Evolutionary conservation across 148 eudicot species (phyloP).

Genomic region (Salicornia ramosissima): DNA sequence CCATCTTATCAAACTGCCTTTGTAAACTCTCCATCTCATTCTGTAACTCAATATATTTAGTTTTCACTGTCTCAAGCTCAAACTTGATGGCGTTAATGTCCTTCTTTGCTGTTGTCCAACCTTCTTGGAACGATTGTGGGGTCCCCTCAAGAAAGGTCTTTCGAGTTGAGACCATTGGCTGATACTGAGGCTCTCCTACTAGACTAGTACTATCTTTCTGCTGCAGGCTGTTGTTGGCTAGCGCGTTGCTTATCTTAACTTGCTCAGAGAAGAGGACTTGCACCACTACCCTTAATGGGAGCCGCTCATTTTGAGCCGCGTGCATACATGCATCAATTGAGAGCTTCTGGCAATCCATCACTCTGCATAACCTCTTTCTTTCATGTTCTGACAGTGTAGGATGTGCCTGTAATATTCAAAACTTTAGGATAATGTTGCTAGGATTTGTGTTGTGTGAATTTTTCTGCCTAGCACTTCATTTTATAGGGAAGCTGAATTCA

Average conservation of each 20-base stretch:
- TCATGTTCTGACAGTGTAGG: constrained; percentile 93
- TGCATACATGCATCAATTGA: constrained; percentile 97
- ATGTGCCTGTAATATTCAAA: constrained; percentile 57
- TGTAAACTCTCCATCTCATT: constrained; percentile 73
- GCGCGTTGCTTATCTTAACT: constrained; percentile 78
- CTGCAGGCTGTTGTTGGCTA: constrained; percentile 62
- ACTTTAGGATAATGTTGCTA: neutral
- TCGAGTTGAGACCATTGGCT: constrained; percentile 59
- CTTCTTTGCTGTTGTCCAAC: constrained; percentile 86
- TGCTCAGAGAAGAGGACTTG: constrained; percentile 98
- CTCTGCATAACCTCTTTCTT: constrained; percentile 80
- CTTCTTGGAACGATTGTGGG: constrained; percentile 97
- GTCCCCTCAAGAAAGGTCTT: constrained; percentile 85
- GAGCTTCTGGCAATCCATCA: constrained; percentile 97
- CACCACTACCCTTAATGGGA: constrained; percentile 82
- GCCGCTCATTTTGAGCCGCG: constrained; percentile 96
- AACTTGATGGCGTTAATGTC: constrained; percentile 89
- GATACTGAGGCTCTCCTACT: constrained; percentile 45
- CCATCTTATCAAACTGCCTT: constrained; percentile 72
- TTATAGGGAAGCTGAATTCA: neutral
- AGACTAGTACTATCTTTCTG: constrained; percentile 44
- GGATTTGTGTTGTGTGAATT: neutral
- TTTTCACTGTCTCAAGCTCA: constrained; percentile 76
- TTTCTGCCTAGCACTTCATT: neutral
- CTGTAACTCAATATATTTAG: constrained; percentile 77